Base-by-base conservation (phyloP, 2,329 filamentous ascomycete species). In the Colletotrichum euphorbiae region DNA sequence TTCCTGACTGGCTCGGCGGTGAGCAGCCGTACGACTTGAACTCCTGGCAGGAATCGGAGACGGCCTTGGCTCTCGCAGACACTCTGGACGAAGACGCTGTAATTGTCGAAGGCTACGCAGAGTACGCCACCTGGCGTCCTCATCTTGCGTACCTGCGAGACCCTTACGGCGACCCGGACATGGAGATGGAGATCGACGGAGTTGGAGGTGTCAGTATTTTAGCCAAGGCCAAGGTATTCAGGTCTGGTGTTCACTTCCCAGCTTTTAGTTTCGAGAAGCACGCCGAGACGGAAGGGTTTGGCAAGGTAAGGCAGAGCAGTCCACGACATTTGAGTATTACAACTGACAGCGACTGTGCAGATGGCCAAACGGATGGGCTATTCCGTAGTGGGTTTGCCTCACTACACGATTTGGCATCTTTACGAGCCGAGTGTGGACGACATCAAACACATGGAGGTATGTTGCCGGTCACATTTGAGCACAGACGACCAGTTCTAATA, bases 131-230 rank as follows among this genome's bases (percentile, higher is more conserved):
- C 1, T 99, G 96, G 96, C 87, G 96, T 72, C 96, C 96, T 46
- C 96, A 99, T 85, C 85, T 99, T 75, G 96, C 96, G 46, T 99
- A 99, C 77, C 88, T 99, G 7, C 91, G 96, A 68, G 96, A 99
- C 77, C 96, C 96, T 2, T 98, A 97, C 75, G 96, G 96, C 43
- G 96, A 99, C 76, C 95, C 95, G 19, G 96, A 99, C 77, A 98
- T 98, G 91, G 96, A 99, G 78, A 98, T 99, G 96, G 96, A 99
- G 75, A 95, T 99, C 74, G 96, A 99, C 74, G 96, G 96, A 72
- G 94, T 99, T 52, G 95, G 96, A 57, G 96, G 96, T 81, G 96
- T 99, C 74, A 98, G 94, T 81, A 99, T 99, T 75, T 81, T 99
- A 73, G 95, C 96, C 51, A 99, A 98, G 80, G 96, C 96, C 2